Evolutionary conservation across 1,284 basidiomycete species (phyloP), one percentile per base, ranked within the genome.

Genomic region (Ceratobasidium theobromae): DNA sequence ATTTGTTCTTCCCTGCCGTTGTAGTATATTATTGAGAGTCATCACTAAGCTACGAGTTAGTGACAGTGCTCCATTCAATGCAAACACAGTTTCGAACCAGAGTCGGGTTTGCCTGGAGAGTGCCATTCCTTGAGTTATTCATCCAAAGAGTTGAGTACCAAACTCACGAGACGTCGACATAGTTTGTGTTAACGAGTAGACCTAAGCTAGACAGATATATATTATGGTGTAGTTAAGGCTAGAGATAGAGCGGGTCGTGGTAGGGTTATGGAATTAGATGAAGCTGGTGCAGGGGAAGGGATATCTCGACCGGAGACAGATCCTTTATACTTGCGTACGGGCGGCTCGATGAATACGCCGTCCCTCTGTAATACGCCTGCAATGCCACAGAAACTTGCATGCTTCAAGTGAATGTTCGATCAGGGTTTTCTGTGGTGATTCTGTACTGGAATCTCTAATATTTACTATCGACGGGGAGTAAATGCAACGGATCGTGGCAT

Each of bases 371-470:
- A 28, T 46, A 58, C 45, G 57, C 35, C 35, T 62, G 8, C 57
- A 33, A n/a, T 30, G 16, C 41, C 28, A 35, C 14, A 5, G 57
- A 45, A 53, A 38, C 45, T 45, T 64, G 27, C 16, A 8, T 58
- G 57, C 45, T 62, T 62, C 46, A 60, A 60, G 58, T 62, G 48
- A 62, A 62, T 62, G 35, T 62, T 53, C 60, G 60, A 64, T 53
- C 49, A 64, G 60, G 60, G 60, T 64, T 64, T 64, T 35, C 45
- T 33, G 35, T 52, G 45, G 60, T 27, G 48, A 53, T 64, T 45
- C 49, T 35, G 49, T 32, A 48, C 40, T 35, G 49, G 60, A 45
- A 52, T 64, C 60, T 28, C 49, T 49, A 60, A 60, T 60, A 64
- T 60, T 49, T 60, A 60, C 55, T 55, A 60, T 49, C 49, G 60